phyloP scores from a whole-genome alignment of 345 rosid genomes.

The Euphorbia pulcherrima region DNA sequence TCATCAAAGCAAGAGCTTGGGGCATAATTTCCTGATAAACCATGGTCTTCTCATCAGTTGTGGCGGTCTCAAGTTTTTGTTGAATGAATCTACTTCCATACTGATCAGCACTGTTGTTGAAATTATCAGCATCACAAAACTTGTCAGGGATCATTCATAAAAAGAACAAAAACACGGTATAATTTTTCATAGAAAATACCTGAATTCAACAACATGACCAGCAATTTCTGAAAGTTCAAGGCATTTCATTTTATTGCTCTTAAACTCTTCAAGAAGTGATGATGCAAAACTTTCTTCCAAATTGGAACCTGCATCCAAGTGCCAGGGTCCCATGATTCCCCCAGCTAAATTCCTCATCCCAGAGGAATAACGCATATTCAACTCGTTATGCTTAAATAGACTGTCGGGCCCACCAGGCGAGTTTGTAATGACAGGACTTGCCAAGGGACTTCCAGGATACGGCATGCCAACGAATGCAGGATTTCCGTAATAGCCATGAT shows the following conservation, averaged over 20 bases:
- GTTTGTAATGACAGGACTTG: slow-evolving; percentile 40
- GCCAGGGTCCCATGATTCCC: slow-evolving; percentile 54
- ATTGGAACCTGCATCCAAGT: slow-evolving; percentile 38
- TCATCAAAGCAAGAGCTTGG: slow-evolving; percentile 72
- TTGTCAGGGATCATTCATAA: neutral
- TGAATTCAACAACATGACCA: slow-evolving; percentile 75
- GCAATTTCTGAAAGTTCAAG: slow-evolving; percentile 64
- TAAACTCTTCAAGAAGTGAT: slow-evolving; percentile 61
- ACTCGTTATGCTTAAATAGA: slow-evolving; percentile 46
- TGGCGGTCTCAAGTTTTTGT: slow-evolving; percentile 90
- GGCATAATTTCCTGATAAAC: slow-evolving; percentile 87
- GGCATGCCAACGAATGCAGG: slow-evolving; percentile 47
- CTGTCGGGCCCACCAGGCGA: slow-evolving; percentile 46
- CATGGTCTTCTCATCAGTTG: slow-evolving; percentile 74
- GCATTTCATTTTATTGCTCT: slow-evolving; percentile 64
- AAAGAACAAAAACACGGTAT: slow-evolving; percentile 13
- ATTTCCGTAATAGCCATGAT: slow-evolving; percentile 47
- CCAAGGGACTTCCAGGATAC: slow-evolving; percentile 48
- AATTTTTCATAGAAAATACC: slow-evolving; percentile 30
- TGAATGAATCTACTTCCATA: slow-evolving; percentile 96
- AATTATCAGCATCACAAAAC: neutral
- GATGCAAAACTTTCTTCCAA: slow-evolving; percentile 49
- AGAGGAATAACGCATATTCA: slow-evolving; percentile 43
- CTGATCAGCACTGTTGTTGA: slow-evolving; percentile 67
- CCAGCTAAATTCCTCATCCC: slow-evolving; percentile 48